These are phyloP conservation scores for Myxozyma kluyveri DNA, from an alignment of 805 yeast genomes.

Conservation along the genomic window DNA sequence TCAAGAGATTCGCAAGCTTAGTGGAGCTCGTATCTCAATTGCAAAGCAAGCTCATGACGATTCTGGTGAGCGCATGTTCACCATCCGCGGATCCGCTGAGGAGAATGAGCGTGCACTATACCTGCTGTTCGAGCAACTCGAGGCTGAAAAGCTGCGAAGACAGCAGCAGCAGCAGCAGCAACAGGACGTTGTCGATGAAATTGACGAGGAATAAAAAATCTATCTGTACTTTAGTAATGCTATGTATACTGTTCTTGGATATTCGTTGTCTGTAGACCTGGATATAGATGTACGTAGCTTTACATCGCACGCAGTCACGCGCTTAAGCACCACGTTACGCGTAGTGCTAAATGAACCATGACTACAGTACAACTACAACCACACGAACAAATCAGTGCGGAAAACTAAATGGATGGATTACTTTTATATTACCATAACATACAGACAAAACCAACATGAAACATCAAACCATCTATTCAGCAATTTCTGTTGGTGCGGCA, in stretches of 20 bases:
- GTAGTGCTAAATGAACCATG: too few relatives aligned
- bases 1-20: slow-evolving; percentile 74
- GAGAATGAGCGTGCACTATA: slow-evolving; percentile 59
- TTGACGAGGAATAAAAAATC: not conserved
- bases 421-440: too few relatives aligned
- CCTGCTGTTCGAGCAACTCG: slow-evolving; percentile 55
- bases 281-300: too few relatives aligned
- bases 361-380: too few relatives aligned
- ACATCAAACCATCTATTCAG: not conserved
- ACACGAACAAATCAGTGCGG: too few relatives aligned
- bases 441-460: not conserved
- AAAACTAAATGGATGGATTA: too few relatives aligned
- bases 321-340: too few relatives aligned
- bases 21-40: slow-evolving; percentile 77
- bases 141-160: slow-evolving; percentile 52
- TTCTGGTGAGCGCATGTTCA: slow-evolving; percentile 63
- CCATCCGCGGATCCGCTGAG: slow-evolving; percentile 59
- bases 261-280: too few relatives aligned
- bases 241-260: too few relatives aligned
- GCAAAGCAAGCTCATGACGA: slow-evolving; percentile 62
- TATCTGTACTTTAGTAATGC: too few relatives aligned
- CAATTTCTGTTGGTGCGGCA: not conserved
- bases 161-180: slow-evolving; percentile 27
- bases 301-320: too few relatives aligned
- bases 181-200: slow-evolving; percentile 11